Percentiles rank a stretch among this genome's conserved stretches.
Evolutionary conservation across 169 alveolate species (phyloP).

Genomic region (Cryptosporidium parvum): DNA sequence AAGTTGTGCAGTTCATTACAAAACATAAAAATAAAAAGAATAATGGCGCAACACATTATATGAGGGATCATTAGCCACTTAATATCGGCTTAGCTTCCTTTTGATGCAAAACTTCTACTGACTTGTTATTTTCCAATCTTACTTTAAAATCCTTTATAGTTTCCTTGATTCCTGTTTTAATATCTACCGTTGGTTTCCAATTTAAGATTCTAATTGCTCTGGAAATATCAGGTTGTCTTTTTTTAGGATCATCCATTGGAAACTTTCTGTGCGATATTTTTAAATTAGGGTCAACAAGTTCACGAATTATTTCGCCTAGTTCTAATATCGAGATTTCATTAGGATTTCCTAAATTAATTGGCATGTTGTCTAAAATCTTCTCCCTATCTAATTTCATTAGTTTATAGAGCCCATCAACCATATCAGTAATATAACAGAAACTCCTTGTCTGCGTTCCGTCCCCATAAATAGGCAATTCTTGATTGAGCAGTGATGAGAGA

Average conservation of each 20-base stretch:
- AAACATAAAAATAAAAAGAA: slow-evolving; percentile 8
- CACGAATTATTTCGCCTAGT: slow-evolving; percentile 81
- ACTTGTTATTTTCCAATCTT: slow-evolving; percentile 39
- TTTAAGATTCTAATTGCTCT: slow-evolving; percentile 76
- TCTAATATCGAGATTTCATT: slow-evolving; percentile 83
- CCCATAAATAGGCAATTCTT: slow-evolving; percentile 83
- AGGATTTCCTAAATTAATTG: slow-evolving; percentile 85
- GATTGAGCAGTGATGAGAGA: slow-evolving; percentile 79
- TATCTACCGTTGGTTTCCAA: slow-evolving; percentile 80
- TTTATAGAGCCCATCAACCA: slow-evolving; percentile 82
- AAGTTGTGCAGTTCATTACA: background rate
- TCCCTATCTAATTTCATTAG: slow-evolving; percentile 78
- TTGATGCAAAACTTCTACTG: background rate
- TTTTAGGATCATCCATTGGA: slow-evolving; percentile 82
- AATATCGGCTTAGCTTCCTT: slow-evolving; percentile 34
- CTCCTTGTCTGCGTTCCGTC: slow-evolving; percentile 87
- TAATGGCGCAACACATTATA: background rate
- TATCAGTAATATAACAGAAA: slow-evolving; percentile 84
- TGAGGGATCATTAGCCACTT: too few relatives aligned
- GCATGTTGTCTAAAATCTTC: slow-evolving; percentile 75
- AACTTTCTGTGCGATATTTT: slow-evolving; percentile 60
- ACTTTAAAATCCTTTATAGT: slow-evolving; percentile 77
- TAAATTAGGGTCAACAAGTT: slow-evolving; percentile 66
- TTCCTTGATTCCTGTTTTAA: slow-evolving; percentile 77
- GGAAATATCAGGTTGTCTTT: slow-evolving; percentile 81